Conservation (phyloP, 2,329 filamentous ascomycete species). For the Alternaria novae-zelandiae region DNA sequence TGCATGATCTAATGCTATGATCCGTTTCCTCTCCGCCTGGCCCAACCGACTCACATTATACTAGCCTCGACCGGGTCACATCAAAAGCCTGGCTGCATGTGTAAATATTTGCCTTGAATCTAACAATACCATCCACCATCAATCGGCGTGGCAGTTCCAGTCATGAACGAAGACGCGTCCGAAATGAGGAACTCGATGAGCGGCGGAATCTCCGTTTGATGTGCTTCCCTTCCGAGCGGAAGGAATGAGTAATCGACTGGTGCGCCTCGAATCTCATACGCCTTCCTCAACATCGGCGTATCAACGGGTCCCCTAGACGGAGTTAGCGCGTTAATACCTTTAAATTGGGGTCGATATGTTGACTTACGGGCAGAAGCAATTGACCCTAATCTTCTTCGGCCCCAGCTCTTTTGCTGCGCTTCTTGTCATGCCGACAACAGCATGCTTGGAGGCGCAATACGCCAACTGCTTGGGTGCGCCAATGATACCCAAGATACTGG, state of each 20-base stretch:
- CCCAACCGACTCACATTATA: too few relatives aligned
- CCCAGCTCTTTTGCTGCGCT: conserved; percentile 50
- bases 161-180: conserved; percentile 55
- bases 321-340: not conserved
- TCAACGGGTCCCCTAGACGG: conserved; percentile 35
- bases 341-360: not conserved
- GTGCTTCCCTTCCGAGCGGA: conserved; percentile 31
- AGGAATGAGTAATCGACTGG: conserved; percentile 29
- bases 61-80: too few relatives aligned
- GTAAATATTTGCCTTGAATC: not conserved
- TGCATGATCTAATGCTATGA: too few relatives aligned
- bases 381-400: conserved; percentile 41
- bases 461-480: conserved; percentile 47
- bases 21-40: too few relatives aligned
- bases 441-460: conserved; percentile 51
- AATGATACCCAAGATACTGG: conserved; percentile 60
- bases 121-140: conserved; percentile 55
- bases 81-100: too few relatives aligned
- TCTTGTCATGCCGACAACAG: conserved; percentile 50
- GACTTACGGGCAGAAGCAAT: conserved; percentile 46
- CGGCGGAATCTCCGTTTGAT: conserved; percentile 50
- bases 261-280: conserved; percentile 22
- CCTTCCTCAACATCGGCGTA: conserved; percentile 43
- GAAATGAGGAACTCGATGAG: conserved; percentile 57
- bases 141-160: conserved; percentile 53